Base-by-base conservation (phyloP, 768 basidiomycete genomes). In the Hortiboletus campestris region DNA sequence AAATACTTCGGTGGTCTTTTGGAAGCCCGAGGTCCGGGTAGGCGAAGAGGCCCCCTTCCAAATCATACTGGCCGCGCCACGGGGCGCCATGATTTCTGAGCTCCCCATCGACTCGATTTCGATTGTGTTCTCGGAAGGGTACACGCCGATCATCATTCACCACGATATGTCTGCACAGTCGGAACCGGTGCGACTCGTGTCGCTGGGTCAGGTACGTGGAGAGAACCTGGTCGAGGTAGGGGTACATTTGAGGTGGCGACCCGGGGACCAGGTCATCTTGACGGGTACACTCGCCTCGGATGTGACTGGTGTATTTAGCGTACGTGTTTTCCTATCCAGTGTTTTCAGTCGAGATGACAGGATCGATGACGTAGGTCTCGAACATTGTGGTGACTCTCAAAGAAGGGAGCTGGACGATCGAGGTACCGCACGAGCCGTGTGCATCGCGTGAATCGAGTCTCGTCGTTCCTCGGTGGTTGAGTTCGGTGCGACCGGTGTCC, bases 11-110 rank as follows among this genome's bases (percentile, higher is more conserved):
- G 72, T 86, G 4, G 78, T 84, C 1, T 98, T 97, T 69, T 94
- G 91, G 88, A 68, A 78, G 9, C 57, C 80, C 0, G 79, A 84
- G 54, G 81, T 84, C 25, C 77, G 79, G 49, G 79, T 94, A 6
- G 80, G 77, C 11, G 81, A 85, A 57, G 67, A 74, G 4, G 81
- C 81, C 0, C 81, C 89, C 0, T 97, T 92, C 71, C 94, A 98
- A 68, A 63, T 97, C 9, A 74, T 78, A 9, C 66, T 97, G 31
- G 71, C 76, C 2, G 81, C 88, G 0, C 83, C 84, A 0, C 63
- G 69, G 0, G 63, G 72, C 4, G 74, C 81, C 13, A 67, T 76
- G 0, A 75, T 91, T 19, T 77, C 81, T 6, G 74, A 75, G 0
- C 72, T 96, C 16, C 80, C 87, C 0, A 83, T 97, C 62, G 67